Conservation (phyloP, 2,329 filamentous ascomycete genomes). For the Aspergillus sojae region DNA sequence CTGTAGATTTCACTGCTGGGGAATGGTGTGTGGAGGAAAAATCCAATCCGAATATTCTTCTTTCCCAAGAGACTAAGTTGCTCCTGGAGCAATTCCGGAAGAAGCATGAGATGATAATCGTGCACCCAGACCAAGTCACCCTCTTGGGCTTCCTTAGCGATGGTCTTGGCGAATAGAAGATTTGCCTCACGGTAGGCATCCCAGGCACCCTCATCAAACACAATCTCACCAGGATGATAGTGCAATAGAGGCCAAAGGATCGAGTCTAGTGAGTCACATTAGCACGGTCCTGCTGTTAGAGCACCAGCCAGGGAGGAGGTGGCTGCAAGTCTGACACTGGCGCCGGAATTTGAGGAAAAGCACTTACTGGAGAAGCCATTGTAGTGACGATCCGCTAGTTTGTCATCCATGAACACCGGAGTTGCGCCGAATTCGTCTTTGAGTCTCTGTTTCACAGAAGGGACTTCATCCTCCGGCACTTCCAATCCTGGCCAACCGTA, state of each 20-base stretch:
- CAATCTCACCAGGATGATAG: constrained; percentile 95
- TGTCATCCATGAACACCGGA: constrained; percentile 86
- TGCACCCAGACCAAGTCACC: constrained; percentile 94
- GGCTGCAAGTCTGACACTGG: background rate
- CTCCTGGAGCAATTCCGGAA: constrained; percentile 88
- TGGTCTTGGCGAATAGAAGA: constrained; percentile 80
- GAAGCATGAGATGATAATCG: constrained; percentile 94
- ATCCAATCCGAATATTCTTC: constrained; percentile 92
- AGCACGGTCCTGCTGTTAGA: background rate
- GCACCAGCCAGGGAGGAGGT: background rate
- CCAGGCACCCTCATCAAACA: constrained; percentile 92
- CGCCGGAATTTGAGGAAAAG: background rate
- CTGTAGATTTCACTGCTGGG: constrained; percentile 94
- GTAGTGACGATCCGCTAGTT: constrained; percentile 89
- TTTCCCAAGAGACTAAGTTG: constrained; percentile 70
- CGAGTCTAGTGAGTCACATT: constrained; percentile 61
- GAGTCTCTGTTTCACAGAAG: constrained; percentile 70
- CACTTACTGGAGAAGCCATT: constrained; percentile 88
- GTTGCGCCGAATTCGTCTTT: constrained; percentile 83
- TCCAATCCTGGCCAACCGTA: constrained; percentile 94
- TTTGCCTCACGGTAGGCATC: constrained; percentile 89
- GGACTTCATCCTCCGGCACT: constrained; percentile 77
- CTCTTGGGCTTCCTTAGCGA: constrained; percentile 82
- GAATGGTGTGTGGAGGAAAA: constrained; percentile 95
- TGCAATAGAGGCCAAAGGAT: constrained; percentile 97